These are phyloP conservation scores for Amanita polypyramis DNA, from an alignment of 768 basidiomycete species.

Conservation along the genomic window DNA sequence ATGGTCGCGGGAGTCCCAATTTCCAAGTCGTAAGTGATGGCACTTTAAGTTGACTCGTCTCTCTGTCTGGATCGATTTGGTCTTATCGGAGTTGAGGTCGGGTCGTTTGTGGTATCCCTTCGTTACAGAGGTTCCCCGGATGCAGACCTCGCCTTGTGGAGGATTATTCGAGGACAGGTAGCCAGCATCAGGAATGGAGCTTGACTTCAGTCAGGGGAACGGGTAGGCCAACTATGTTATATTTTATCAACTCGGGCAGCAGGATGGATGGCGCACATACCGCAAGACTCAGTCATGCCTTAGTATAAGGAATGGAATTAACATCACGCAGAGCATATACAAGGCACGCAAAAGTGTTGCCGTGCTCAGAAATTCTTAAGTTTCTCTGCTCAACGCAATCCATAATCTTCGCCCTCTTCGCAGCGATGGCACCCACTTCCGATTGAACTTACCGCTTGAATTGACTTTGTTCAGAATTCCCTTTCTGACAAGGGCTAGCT, in stretches of 20 bases:
- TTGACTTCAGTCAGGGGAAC: conserved; percentile 87
- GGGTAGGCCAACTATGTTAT: conserved; percentile 75
- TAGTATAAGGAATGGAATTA: conserved; percentile 44
- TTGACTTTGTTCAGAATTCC: conserved; percentile 82
- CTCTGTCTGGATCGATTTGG: conserved; percentile 82
- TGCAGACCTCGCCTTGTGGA: conserved; percentile 80
- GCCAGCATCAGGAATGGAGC: conserved; percentile 71
- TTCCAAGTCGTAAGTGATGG: no score
- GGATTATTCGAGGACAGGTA: conserved; percentile 66
- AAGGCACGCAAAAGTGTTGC: conserved; percentile 55
- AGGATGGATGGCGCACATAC: conserved; percentile 85
- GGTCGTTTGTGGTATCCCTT: conserved; percentile 87
- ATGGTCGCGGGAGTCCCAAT: no score
- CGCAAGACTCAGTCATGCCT: conserved; percentile 94
- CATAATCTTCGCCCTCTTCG: conserved; percentile 85
- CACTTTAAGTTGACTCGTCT: no score
- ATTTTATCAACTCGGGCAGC: conserved; percentile 72
- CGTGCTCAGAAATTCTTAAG: conserved; percentile 82
- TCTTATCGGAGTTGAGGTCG: conserved; percentile 78
- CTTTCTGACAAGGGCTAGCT: no score
- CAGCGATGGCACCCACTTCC: conserved; percentile 65
- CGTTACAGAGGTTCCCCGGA: conserved; percentile 81
- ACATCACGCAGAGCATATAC: background rate
- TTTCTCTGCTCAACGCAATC: conserved; percentile 65
- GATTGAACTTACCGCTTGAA: conserved; percentile 52